These are phyloP conservation scores for Creolimax fragrantissima DNA, from an alignment of 78 protist genomes.

Conservation along the genomic window DNA sequence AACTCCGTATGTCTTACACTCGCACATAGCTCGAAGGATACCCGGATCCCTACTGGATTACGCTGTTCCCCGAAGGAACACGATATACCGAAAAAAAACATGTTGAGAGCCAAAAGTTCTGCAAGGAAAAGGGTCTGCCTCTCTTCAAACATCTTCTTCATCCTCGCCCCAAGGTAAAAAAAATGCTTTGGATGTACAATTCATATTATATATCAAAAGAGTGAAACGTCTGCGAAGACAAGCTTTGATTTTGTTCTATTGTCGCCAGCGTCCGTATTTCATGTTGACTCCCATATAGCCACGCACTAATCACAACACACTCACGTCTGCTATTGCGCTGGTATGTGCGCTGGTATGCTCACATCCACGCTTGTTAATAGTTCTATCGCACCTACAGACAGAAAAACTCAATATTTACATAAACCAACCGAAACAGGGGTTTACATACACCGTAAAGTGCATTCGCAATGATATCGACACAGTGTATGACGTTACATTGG, in stretches of 20 bases:
- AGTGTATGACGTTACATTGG: not conserved
- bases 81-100: conserved; percentile 10
- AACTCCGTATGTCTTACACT: too few relatives aligned
- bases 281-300: too few relatives aligned
- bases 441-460: not conserved
- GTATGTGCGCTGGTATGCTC: too few relatives aligned
- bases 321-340: too few relatives aligned
- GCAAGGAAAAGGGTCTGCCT: conserved; percentile 1
- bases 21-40: not conserved
- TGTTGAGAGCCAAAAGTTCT: not conserved
- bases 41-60: conserved; percentile 19
- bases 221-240: too few relatives aligned
- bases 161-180: conserved; percentile 15
- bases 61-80: conserved; percentile 26
- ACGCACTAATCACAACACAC: too few relatives aligned
- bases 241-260: too few relatives aligned
- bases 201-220: too few relatives aligned
- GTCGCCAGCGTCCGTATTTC: too few relatives aligned
- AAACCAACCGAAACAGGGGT: not conserved
- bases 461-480: not conserved
- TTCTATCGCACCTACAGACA: too few relatives aligned
- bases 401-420: too few relatives aligned
- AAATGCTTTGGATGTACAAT: not conserved
- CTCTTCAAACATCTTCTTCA: not conserved
- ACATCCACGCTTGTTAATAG: too few relatives aligned